Percentiles rank a stretch among this genome's conserved stretches.
phyloP scores from a whole-genome alignment of 768 basidiomycete genomes.

The Phlegmacium glaucopus region DNA sequence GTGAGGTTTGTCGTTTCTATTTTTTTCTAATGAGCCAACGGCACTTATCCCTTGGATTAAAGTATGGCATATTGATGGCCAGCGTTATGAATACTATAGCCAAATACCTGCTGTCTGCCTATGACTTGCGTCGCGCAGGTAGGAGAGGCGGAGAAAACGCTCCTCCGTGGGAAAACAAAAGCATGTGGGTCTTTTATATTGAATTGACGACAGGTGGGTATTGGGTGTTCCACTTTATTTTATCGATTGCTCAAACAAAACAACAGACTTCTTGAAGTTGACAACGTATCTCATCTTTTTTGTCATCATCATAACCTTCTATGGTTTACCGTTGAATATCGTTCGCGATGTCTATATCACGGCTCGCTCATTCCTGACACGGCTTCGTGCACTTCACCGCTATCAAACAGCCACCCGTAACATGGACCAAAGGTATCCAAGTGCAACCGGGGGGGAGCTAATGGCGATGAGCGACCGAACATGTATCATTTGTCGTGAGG shows the following conservation, averaged over 20 bases:
- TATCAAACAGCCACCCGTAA: constrained; percentile 94
- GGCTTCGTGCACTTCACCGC: constrained; percentile 83
- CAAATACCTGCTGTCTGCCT: constrained; percentile 78
- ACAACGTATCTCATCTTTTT: constrained; percentile 93
- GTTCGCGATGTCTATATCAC: constrained; percentile 97
- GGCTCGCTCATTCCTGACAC: constrained; percentile 84
- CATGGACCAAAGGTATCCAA: constrained; percentile 95
- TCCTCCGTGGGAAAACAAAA: constrained; percentile 96
- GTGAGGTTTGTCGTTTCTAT: constrained; percentile 59
- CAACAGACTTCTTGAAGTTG: constrained; percentile 87
- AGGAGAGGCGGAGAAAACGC: constrained; percentile 78
- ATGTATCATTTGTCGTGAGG: constrained; percentile 98
- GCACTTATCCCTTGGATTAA: constrained; percentile 9
- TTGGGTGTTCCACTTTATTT: constrained; percentile 1
- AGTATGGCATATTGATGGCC: constrained; percentile 90
- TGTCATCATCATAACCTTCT: constrained; percentile 88
- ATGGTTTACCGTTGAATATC: constrained; percentile 94
- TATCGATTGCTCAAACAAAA: constrained; percentile 6
- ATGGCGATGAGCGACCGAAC: constrained; percentile 79
- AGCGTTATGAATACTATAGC: constrained; percentile 72
- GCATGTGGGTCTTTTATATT: constrained; percentile 95
- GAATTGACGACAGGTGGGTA: constrained; percentile 83
- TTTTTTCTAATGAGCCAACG: constrained; percentile 1
- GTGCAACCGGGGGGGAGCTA: constrained; percentile 86
- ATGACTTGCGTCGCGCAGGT: constrained; percentile 80